Base-by-base conservation (phyloP, 2,329 filamentous ascomycete genomes). In the Paraphaeosphaeria sporulosa region DNA sequence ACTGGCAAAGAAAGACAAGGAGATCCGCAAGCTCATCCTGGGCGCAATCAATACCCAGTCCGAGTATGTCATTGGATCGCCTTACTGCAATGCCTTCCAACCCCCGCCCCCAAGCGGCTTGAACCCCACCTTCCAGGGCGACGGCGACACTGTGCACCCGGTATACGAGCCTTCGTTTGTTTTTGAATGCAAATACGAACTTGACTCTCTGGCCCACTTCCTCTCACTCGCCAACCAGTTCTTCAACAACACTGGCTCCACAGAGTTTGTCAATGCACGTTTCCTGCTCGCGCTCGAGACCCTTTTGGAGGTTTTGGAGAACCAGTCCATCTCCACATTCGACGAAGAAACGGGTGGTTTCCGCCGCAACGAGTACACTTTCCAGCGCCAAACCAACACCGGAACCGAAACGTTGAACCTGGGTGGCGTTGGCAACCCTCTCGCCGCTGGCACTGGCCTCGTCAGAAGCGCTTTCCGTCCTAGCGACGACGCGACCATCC, bases 131-230 rank as follows among this genome's bases (percentile, higher is more conserved):
- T 85, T 86, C 69, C 97, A 94, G 71, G 92, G 92, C 3, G 92
- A 97, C 75, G 86, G 90, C 21, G 95, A 99, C 72, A 79, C 76
- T 9, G 95, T 99, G 0, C 93, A 97, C 70, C 95, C 95, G 0
- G 83, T 84, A 0, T 98, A 96, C 74, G 93, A 98, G 72, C 90
- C 90, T 0, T 87, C 84, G 0, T 86, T 89, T 51, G 95, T 99
- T 3, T 99, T 97, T 66, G 95, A 99, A 79, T 99, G 95, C 86
- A 99, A 99, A 80, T 99, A 98, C 79, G 95, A 99, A 81, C 88
- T 99, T 23, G 95, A 99, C 79, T 97, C 94, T 9, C 84, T 99
- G 0, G 95, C 94, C 0, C 90, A 96, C 73, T 99, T 99, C 76
- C 85, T 99, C 6, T 88, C 91, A 0, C 81, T 99, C 2, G 87